phyloP scores from a whole-genome alignment of 306 rosid species.

The Cyclanthera cordifolia region DNA sequence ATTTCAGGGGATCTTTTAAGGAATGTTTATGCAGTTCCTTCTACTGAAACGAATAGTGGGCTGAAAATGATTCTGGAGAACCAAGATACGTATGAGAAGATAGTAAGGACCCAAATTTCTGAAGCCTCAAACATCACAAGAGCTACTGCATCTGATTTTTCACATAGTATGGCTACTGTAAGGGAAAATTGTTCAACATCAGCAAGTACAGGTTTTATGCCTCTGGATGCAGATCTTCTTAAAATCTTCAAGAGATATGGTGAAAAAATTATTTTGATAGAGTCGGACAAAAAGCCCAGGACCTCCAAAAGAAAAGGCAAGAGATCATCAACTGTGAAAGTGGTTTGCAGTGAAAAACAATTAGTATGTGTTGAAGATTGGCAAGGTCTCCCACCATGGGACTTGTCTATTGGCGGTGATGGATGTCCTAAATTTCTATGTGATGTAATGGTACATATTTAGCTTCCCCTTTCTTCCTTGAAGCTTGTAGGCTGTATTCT shows the following conservation, averaged over 20 bases:
- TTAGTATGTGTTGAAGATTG: constrained; percentile 42
- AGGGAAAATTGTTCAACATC: constrained; percentile 28
- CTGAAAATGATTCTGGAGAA: constrained; percentile 54
- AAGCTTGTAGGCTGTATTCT: constrained; percentile 8
- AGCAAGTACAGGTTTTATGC: constrained; percentile 28
- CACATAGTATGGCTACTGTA: constrained; percentile 26
- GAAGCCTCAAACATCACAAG: constrained; percentile 52
- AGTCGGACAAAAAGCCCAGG: constrained; percentile 51
- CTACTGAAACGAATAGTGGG: constrained; percentile 33
- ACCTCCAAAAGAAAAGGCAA: constrained; percentile 44
- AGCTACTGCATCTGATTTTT: constrained; percentile 39
- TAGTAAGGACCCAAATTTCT: constrained; percentile 34
- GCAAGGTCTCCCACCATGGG: constrained; percentile 71
- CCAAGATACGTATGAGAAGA: constrained; percentile 29
- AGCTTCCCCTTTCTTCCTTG: constrained; percentile 2
- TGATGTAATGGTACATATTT: constrained; percentile 70
- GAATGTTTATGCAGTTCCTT: constrained; percentile 15
- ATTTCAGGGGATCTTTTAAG: constrained; percentile 37
- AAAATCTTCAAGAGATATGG: constrained; percentile 45
- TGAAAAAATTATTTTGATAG: constrained; percentile 51
- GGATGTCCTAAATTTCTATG: constrained; percentile 81
- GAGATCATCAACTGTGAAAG: constrained; percentile 32
- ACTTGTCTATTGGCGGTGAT: constrained; percentile 51
- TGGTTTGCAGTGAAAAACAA: constrained; percentile 29
- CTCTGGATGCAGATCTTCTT: constrained; percentile 56